Base-by-base conservation (phyloP, 2,329 filamentous ascomycete genomes). In the Piedraia hortae region DNA sequence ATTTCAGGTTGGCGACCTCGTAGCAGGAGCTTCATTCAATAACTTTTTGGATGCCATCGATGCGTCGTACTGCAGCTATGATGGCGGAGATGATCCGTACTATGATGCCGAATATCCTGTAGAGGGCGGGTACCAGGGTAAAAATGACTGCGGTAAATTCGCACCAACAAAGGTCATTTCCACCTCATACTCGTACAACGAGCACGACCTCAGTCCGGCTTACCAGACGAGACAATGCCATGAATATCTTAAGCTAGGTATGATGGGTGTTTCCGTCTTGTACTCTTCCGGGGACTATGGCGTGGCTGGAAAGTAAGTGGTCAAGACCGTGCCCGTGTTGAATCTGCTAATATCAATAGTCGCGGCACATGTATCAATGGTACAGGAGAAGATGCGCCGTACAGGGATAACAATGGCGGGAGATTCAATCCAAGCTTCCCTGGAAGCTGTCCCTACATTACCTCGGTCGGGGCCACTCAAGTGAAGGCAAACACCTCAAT, bases 191-290 rank as follows among this genome's bases (percentile, higher is more conserved):
- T 49, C 45, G 7, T 53, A 53, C 30, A 53, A 54, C 29, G 57
- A 62, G 39, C 48, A 43, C n/a, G 50, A 53, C 22, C 39, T 55
- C 5, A 48, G 53, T 1, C 41, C 44, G 4, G 42, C 39, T 25
- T 62, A 62, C 33, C 48, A 54, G 28, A 31, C 44, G 21, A 45
- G 58, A 3, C 57, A 62, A 37, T 62, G 57, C 34, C 40, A 46
- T 25, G 56, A 61, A 42, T 61, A 56, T 37, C 50, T 60, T 49
- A 62, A 62, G 42, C 48, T 62, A 2, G 56, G 51, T 10, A 47
- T 60, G 14, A 49, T 50, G 32, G 56, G 56, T 10, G 45, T 57
- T 6, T 50, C 51, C 1, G 39, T 62, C 9, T 27, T 61, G 15
- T 56, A 53, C 31, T 21, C 54, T 1, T 51, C 47, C 3, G 55